phyloP scores from a whole-genome alignment of 192 early-diverging fungal species.

The Thoreauomyces humboldtii region DNA sequence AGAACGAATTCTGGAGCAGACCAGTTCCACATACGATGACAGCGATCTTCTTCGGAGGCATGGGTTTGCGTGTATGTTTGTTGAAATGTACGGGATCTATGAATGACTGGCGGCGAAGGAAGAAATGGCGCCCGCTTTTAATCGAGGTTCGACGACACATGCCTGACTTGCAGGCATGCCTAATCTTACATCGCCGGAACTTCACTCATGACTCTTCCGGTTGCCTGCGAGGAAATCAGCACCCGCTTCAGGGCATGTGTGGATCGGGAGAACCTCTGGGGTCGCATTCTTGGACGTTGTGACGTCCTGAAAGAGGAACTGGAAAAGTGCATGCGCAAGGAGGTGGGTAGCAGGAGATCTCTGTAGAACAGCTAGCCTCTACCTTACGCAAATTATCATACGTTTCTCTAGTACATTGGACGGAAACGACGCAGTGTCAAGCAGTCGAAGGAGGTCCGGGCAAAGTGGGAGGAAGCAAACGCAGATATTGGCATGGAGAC shows the following conservation, averaged over 20 bases:
- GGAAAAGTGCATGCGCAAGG: slow-evolving; percentile 17
- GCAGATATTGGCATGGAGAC: slow-evolving; percentile 17
- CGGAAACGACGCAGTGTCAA: slow-evolving; percentile 18
- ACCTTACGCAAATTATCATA: not conserved
- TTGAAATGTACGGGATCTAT: no score
- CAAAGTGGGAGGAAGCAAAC: slow-evolving; percentile 25
- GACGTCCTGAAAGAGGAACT: slow-evolving; percentile 21
- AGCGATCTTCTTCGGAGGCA: slow-evolving; percentile 3
- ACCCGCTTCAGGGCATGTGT: slow-evolving; percentile 16
- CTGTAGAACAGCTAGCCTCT: not conserved
- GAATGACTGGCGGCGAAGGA: no score
- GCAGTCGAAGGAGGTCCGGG: slow-evolving; percentile 3
- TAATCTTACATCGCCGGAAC: no score
- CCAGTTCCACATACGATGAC: slow-evolving; percentile 12
- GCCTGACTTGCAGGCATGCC: no score
- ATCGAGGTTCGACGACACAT: no score
- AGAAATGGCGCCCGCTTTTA: no score
- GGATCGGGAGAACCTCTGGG: slow-evolving; percentile 17
- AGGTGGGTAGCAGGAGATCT: slow-evolving; percentile 36
- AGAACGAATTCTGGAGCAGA: not conserved
- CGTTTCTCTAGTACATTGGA: slow-evolving; percentile 13
- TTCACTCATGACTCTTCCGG: slow-evolving; percentile 35
- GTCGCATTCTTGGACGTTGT: slow-evolving; percentile 20
- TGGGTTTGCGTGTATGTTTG: no score
- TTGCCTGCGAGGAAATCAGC: slow-evolving; percentile 21